These are phyloP conservation scores for Paradendryphiella salina DNA, from an alignment of 2,329 filamentous ascomycete genomes.

Conservation along the genomic window DNA sequence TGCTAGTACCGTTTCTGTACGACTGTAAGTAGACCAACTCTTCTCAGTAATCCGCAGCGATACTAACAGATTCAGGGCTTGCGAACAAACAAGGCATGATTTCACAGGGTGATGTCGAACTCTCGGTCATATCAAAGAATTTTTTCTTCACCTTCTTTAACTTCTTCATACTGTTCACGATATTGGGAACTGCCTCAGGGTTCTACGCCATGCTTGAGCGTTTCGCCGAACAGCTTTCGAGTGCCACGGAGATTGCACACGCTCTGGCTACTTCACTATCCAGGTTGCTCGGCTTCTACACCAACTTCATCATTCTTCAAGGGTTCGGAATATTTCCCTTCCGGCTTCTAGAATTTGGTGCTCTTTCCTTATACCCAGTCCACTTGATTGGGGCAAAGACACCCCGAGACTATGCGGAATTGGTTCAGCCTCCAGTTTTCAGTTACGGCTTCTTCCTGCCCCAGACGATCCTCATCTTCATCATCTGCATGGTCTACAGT, in stretches of 20 bases:
- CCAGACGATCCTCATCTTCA: constrained; percentile 88
- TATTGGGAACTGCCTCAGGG: constrained; percentile 77
- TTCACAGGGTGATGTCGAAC: constrained; percentile 88
- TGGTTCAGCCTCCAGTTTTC: constrained; percentile 81
- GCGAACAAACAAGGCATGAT: constrained; percentile 93
- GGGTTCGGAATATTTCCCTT: constrained; percentile 93
- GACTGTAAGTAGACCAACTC: constrained; percentile 63
- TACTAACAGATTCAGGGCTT: constrained; percentile 55
- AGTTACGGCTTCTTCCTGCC: constrained; percentile 96
- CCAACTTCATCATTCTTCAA: constrained; percentile 91
- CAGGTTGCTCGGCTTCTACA: constrained; percentile 79
- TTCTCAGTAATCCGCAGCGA: neutral
- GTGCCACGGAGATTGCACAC: constrained; percentile 76
- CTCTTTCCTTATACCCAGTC: constrained; percentile 80
- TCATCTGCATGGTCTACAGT: constrained; percentile 94
- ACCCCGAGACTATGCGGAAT: constrained; percentile 82
- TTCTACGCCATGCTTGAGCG: constrained; percentile 67
- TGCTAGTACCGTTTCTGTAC: constrained; percentile 91
- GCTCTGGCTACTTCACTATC: constrained; percentile 76
- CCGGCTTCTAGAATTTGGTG: constrained; percentile 85
- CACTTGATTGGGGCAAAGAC: constrained; percentile 78
- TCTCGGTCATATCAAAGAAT: constrained; percentile 96
- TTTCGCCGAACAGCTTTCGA: constrained; percentile 73
- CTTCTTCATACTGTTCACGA: constrained; percentile 91
- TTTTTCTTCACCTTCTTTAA: constrained; percentile 99